Evolutionary conservation across 306 rosid species (phyloP).

Genomic region (Cajanus cajan): DNA sequence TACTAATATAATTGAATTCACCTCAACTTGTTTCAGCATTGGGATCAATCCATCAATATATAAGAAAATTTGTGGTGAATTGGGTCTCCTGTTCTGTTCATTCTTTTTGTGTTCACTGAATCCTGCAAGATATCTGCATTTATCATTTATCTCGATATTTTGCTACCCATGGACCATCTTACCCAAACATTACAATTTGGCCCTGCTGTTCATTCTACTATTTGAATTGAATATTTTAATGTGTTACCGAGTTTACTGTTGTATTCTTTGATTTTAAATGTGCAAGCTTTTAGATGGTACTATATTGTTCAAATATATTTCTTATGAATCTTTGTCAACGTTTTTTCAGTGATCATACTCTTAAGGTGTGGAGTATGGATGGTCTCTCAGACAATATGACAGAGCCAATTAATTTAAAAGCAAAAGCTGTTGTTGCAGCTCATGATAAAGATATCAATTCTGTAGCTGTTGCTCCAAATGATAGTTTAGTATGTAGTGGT

Average conservation of each 20-base stretch:
- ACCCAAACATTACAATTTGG: not conserved
- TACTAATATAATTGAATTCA: not conserved
- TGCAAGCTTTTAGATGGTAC: not conserved
- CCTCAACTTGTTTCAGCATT: not conserved
- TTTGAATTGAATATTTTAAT: slow-evolving; percentile 4
- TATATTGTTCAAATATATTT: slow-evolving; percentile 3
- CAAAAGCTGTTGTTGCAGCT: slow-evolving; percentile 90
- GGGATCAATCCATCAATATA: not conserved
- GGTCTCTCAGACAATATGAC: slow-evolving; percentile 48
- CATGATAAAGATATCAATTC: slow-evolving; percentile 97
- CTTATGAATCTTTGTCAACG: slow-evolving; percentile 13
- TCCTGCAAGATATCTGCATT: not conserved
- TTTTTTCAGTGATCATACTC: slow-evolving; percentile 77
- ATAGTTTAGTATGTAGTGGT: slow-evolving; percentile 91
- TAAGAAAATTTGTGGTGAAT: not conserved
- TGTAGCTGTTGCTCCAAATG: slow-evolving; percentile 94
- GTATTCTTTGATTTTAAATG: not conserved
- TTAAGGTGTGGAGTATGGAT: slow-evolving; percentile 87
- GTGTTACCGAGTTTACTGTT: not conserved
- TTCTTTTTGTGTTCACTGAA: not conserved
- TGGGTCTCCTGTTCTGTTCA: not conserved
- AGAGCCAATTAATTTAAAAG: slow-evolving; percentile 63
- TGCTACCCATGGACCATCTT: not conserved
- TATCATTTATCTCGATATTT: not conserved
- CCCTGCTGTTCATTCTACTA: slow-evolving; percentile 8